Conservation (phyloP, 202 grass and related monocot genomes). For the Brachypodium distachyon region DNA sequence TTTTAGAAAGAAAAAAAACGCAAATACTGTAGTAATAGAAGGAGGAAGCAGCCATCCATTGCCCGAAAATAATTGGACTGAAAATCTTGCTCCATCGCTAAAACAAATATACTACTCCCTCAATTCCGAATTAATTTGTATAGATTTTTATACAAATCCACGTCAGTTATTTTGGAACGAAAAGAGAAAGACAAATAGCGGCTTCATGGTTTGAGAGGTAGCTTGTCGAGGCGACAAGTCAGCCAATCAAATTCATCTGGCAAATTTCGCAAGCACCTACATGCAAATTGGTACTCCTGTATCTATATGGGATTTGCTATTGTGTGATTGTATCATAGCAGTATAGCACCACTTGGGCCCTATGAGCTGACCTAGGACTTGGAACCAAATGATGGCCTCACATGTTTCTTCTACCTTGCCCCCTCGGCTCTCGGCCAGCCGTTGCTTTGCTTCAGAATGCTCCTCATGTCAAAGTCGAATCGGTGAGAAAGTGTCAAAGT, state of each 20-base stretch:
- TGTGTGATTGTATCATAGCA: neutral
- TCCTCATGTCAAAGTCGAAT: neutral
- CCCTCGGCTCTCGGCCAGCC: constrained; percentile 2
- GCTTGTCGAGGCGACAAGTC: neutral
- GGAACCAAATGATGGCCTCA: neutral
- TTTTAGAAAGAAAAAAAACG: too few species aligned
- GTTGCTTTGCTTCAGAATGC: neutral
- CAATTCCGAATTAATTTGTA: too few species aligned
- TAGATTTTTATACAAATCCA: too few species aligned
- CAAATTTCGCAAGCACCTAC: neutral
- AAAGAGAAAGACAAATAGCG: too few species aligned
- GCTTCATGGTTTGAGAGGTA: neutral
- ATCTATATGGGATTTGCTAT: neutral
- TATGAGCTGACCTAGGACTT: neutral
- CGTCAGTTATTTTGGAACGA: too few species aligned
- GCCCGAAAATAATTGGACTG: neutral
- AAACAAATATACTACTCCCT: too few species aligned
- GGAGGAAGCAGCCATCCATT: neutral
- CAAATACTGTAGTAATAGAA: neutral
- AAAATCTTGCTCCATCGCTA: neutral
- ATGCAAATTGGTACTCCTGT: neutral
- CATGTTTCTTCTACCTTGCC: neutral
- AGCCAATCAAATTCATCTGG: neutral
- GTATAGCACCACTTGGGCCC: neutral
- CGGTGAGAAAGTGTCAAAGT: neutral